Base-by-base conservation (phyloP, 495 filamentous ascomycete species). In the Aspergillus leporis region DNA sequence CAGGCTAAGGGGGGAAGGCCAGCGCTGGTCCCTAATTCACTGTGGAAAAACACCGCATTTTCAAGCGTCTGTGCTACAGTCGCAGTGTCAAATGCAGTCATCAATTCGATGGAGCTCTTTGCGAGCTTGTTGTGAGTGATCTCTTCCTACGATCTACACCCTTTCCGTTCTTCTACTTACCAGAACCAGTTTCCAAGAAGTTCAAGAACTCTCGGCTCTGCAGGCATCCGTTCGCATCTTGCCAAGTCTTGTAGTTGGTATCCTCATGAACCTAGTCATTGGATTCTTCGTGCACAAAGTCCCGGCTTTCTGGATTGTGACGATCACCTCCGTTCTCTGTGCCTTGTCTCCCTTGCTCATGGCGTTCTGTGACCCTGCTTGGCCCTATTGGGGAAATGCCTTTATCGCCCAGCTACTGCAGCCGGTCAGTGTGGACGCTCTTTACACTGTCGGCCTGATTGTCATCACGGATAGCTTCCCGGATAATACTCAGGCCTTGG, bases 381-480 rank as follows among this genome's bases (percentile, higher is more conserved):
- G 76, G 79, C 68, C 76, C 12, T 90, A 84, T 67, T 90, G 84
- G 84, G 66, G 67, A 28, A 73, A 70, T 28, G 79, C 73, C 1
- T 87, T 88, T 59, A 71, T 71, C 21, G 82, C 79, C 0, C 70
- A 78, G 25, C 58, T 77, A 0, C 63, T 85, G 74, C 80, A 31
- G 83, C 87, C 67, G 70, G 72, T 51, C 72, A 83, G 19, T 82
- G 79, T 68, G n/a, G 50, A 60, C n/a, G 70, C 74, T 0, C 72
- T 85, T 4, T 88, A 84, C 70, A 83, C 80, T 0, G 74, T 87
- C 2, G 79, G 78, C 1, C 80, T 83, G 51, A 70, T 90, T 19
- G 62, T 88, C 45, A 83, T 89, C 56, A 80, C 84, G 0, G 68
- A 78, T n/a, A 75, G 77, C 5, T 87, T 88, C 60, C 81, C 85